Conservation (phyloP, 1,139 yeast genomes). For the Zygotorulaspora mrakii region DNA sequence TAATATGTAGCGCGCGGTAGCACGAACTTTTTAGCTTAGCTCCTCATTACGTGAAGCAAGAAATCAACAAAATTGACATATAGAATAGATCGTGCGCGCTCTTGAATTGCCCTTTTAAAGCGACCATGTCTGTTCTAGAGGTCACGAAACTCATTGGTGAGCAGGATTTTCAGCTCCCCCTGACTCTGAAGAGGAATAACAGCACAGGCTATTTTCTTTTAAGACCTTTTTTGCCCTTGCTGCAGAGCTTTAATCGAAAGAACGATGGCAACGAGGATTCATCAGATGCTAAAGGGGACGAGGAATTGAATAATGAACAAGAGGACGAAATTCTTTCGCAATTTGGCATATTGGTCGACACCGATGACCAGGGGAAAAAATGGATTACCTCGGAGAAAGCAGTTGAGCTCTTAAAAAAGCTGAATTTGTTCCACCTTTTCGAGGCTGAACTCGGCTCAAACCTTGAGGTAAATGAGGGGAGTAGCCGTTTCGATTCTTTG, state of each 20-base stretch:
- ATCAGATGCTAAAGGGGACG: conserved; percentile 9
- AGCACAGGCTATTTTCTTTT: conserved; percentile 27
- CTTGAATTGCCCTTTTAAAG: conserved; percentile 1
- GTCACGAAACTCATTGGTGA: conserved; percentile 15
- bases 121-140: conserved; percentile 16
- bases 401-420: conserved; percentile 19
- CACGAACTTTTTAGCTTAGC: conserved; percentile 3
- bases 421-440: conserved; percentile 20
- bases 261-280: conserved; percentile 11
- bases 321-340: conserved; percentile 24
- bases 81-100: not conserved
- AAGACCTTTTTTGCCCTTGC: conserved; percentile 26
- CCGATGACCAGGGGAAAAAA: conserved; percentile 27
- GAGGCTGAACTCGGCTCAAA: conserved; percentile 18
- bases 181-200: conserved; percentile 20
- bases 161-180: conserved; percentile 12
- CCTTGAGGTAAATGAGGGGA: not conserved
- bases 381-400: conserved; percentile 33
- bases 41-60: not conserved
- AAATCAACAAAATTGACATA: not conserved
- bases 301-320: conserved; percentile 15
- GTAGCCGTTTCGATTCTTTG: not conserved
- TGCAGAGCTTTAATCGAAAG: conserved; percentile 17
- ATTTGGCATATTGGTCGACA: conserved; percentile 30
- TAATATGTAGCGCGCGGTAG: not conserved